Conservation (phyloP, 352 stramenopile species). For the Globisporangium barbulae region DNA sequence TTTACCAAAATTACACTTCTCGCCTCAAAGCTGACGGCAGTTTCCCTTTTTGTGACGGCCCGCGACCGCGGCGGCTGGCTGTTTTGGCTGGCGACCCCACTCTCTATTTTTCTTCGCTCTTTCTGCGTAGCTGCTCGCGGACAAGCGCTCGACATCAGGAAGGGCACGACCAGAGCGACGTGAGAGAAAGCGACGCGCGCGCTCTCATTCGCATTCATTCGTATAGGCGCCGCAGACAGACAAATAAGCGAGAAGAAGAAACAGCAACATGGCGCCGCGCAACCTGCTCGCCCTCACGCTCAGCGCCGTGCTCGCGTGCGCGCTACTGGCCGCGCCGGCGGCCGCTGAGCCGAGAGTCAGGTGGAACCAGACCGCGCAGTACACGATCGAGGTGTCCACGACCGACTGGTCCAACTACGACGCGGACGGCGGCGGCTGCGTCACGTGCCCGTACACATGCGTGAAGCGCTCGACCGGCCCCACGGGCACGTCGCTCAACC, state of each 20-base stretch:
- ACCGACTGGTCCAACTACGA: conserved; percentile 84
- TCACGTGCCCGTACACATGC: conserved; percentile 87
- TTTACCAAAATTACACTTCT: neutral
- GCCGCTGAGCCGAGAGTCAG: conserved; percentile 26
- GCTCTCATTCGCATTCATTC: too few species aligned
- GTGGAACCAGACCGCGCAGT: conserved; percentile 71
- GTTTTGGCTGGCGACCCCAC: conserved; percentile 3
- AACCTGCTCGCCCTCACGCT: conserved; percentile 13
- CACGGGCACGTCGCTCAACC: conserved; percentile 77
- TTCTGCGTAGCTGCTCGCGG: conserved; percentile 6
- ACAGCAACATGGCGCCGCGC: neutral
- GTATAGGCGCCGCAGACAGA: neutral
- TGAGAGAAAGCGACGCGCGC: conserved; percentile 2
- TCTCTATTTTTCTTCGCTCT: conserved; percentile 19
- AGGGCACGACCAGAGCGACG: neutral
- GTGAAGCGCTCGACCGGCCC: conserved; percentile 66
- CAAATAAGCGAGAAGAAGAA: neutral
- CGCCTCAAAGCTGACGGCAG: neutral
- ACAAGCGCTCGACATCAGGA: neutral
- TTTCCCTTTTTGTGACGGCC: neutral
- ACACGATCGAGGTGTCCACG: conserved; percentile 67
- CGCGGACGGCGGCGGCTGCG: conserved; percentile 66
- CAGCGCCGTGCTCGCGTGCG: conserved; percentile 11
- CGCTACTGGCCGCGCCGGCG: conserved; percentile 14
- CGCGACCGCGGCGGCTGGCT: neutral